Conservation (phyloP, 805 yeast genomes). For the Saccharomycopsis oosterbeekiorum region DNA sequence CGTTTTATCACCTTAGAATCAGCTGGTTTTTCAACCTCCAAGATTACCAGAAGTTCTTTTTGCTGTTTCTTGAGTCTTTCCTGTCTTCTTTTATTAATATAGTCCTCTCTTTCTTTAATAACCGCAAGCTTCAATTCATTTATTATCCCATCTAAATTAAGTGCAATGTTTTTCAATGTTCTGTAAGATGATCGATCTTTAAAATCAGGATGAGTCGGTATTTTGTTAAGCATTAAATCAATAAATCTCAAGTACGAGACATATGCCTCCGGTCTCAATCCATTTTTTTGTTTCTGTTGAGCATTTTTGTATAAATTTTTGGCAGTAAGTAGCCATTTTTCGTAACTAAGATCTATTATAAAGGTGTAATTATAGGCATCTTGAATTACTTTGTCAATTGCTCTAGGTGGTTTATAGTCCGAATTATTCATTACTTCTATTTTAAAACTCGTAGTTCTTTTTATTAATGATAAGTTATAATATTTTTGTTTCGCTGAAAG, state of each 20-base stretch:
- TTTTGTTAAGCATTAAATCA: conserved; percentile 27
- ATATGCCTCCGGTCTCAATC: conserved; percentile 28
- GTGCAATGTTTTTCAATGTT: conserved; percentile 2
- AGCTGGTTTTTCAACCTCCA: not conserved
- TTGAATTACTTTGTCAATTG: conserved; percentile 6
- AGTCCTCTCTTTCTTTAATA: not conserved
- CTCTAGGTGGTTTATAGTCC: conserved; percentile 14
- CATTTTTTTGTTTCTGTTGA: conserved; percentile 25
- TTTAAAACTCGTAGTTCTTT: not conserved
- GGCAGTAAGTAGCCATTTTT: conserved; percentile 14
- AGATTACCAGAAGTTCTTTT: not conserved
- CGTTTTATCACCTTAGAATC: not conserved
- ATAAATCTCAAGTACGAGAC: conserved; percentile 28
- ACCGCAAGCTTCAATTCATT: not conserved
- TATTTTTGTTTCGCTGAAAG: too few relatives aligned
- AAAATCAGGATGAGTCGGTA: conserved; percentile 27
- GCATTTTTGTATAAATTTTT: conserved; percentile 20
- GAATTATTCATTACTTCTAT: not conserved
- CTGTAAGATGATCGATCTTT: conserved; percentile 9
- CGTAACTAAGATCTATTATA: conserved; percentile 9
- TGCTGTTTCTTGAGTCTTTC: not conserved
- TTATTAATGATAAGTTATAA: not conserved
- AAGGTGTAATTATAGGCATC: conserved; percentile 12
- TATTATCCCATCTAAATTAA: not conserved
- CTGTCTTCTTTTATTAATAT: not conserved